Conservation (phyloP, 75 land plant species). For the Chamaecyparis obtusa region DNA sequence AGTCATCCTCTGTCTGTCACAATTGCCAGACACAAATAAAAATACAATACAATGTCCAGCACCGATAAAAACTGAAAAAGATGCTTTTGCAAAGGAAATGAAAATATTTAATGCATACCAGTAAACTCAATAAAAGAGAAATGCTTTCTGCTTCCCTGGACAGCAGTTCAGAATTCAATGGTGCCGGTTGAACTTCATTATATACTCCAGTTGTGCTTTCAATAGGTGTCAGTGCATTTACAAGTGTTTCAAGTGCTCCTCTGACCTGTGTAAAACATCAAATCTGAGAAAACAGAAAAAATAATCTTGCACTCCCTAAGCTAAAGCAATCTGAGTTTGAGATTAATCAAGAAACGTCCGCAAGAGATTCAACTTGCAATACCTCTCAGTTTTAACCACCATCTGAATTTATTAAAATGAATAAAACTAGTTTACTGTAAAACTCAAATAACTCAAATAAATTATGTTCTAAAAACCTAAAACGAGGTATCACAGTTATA, state of each 20-base stretch:
- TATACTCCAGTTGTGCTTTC: constrained; percentile 39
- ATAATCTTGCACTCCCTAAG: neutral
- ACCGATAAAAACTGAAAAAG: neutral
- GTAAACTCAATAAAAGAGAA: constrained; percentile 77
- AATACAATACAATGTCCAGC: neutral
- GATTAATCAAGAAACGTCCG: neutral
- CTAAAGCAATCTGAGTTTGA: neutral
- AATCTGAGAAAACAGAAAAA: constrained; percentile 9
- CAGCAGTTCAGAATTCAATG: constrained; percentile 83
- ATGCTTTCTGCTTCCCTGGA: constrained; percentile 86
- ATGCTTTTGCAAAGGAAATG: neutral
- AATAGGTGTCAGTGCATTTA: constrained; percentile 77
- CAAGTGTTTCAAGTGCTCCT: constrained; percentile 92
- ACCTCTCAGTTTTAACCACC: neutral
- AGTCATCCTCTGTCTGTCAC: constrained; percentile 84
- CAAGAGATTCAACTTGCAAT: neutral
- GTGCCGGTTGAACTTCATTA: constrained; percentile 77
- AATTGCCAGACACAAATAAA: neutral
- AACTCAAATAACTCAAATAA: neutral
- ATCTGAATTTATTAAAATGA: neutral
- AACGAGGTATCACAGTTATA: neutral
- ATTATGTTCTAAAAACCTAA: neutral
- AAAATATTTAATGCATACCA: constrained; percentile 51
- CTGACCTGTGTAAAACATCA: constrained; percentile 64
- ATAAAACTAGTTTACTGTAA: neutral